phyloP scores from a whole-genome alignment of 2,329 filamentous ascomycete species.

The Colletotrichum sp. region DNA sequence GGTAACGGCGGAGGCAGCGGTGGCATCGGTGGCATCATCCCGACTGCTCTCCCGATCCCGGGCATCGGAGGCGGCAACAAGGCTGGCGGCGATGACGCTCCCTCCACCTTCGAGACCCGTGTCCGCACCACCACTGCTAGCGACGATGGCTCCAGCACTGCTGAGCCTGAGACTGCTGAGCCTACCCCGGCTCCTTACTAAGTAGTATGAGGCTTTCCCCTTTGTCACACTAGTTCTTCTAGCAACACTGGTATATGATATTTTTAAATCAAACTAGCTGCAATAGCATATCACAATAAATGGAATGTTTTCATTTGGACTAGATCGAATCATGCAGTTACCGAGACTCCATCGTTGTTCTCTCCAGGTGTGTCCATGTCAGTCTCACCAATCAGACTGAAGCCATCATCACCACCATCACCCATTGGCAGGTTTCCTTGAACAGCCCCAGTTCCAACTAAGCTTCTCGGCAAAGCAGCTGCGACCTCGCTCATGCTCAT shows the following conservation, averaged over 20 bases:
- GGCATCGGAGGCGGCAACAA: neutral
- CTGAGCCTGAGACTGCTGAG: neutral
- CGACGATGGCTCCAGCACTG: neutral
- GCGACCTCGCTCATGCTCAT: no score
- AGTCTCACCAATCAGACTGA: no score
- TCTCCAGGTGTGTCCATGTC: no score
- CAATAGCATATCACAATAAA: no score
- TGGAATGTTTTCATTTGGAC: no score
- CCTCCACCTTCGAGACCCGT: neutral
- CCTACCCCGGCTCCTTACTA: neutral
- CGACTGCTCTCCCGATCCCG: neutral
- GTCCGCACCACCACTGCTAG: neutral
- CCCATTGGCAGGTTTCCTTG: no score
- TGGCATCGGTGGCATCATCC: neutral
- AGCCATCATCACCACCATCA: no score
- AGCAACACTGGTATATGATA: neutral
- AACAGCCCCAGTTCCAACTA: no score
- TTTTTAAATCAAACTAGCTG: neutral
- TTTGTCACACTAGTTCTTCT: neutral
- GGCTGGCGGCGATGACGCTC: neutral
- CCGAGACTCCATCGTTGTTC: no score
- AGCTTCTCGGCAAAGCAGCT: no score
- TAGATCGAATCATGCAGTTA: no score
- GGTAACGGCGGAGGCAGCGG: neutral
- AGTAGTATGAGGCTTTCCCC: neutral